Conservation (phyloP, 129 eudicot genomes). For the Lactuca saligna region DNA sequence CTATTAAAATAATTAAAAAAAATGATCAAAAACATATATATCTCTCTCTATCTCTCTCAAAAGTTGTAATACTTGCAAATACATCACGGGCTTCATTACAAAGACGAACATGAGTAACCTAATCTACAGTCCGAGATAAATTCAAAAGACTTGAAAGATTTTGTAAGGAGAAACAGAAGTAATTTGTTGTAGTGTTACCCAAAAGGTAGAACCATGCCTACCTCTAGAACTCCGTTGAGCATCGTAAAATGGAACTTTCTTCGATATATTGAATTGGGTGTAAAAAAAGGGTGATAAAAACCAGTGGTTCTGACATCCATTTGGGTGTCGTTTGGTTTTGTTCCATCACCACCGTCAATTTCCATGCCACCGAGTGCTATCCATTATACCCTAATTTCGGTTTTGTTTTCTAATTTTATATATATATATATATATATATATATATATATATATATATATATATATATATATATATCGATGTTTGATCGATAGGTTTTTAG, state of each 20-base stretch:
- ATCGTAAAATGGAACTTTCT: conserved; percentile 19
- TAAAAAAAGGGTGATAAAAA: conserved; percentile 50
- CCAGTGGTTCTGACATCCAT: no score
- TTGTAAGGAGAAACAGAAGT: conserved; percentile 89
- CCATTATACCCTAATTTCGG: no score
- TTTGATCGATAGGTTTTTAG: no score
- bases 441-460: no score
- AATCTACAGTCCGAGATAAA: conserved; percentile 89
- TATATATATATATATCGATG: no score
- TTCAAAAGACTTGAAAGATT: conserved; percentile 70
- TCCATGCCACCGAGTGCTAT: no score
- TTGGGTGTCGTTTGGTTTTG: no score
- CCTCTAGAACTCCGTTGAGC: conserved; percentile 33
- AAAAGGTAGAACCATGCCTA: conserved; percentile 78
- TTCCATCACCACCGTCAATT: no score
- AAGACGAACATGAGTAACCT: conserved; percentile 83
- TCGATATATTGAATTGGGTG: conserved; percentile 35
- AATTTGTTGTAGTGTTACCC: conserved; percentile 97
- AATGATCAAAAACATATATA: no score
- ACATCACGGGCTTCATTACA: conserved; percentile 98
- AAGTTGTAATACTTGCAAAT: conserved; percentile 89
- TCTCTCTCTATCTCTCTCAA: conserved; percentile 42
- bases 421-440: no score
- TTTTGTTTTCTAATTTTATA: no score
- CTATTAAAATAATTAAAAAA: no score